Base-by-base conservation (phyloP, 345 rosid species). In the Cardiospermum halicacabum region DNA sequence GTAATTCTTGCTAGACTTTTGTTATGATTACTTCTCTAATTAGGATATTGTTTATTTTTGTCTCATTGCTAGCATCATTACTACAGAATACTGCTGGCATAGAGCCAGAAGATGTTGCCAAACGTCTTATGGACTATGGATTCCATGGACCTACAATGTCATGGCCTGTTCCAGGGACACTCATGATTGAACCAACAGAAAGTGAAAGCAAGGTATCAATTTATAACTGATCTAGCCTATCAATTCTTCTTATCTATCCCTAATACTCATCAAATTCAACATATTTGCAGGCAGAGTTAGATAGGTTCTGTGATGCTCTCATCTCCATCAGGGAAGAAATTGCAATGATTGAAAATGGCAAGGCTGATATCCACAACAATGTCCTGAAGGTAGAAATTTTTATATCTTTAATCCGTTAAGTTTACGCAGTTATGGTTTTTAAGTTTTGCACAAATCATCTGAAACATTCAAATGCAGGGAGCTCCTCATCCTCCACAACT, bases 81-180 rank as follows among this genome's bases (percentile, higher is more conserved):
- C 68, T 67, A 31, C 81, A 94, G 99, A 78, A 72, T 69, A 87
- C 96, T 51, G 97, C 95, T 57, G 96, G 96, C 66, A 71, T 94
- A 75, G 99, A 91, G 74, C 77, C 97, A 25, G 99, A 94, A 85
- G 99, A 94, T 78, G 99, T 94, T 55, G 99, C 99, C 13, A 91
- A 94, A 74, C 95, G 97, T 66, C 87, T 94, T 2, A 91, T 91
- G 83, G 96, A 91, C 79, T 91, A 94, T 31, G 96, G 97, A 67
- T 94, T 94, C 81, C 97, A 91, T 77, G 99, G 53, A 59, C 99
- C 97, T 30, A 94, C 99, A 72, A 91, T 95, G 97, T 89, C 99
- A 27, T 95, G 96, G 92, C 99, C 99, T 51, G 99, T 95, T 72
- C 93, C 99, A 1, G 96, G 97, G 69, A 95, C 97, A 7, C 97